Conservation (phyloP, 2,329 filamentous ascomycete genomes). For the Apiospora koreana region DNA sequence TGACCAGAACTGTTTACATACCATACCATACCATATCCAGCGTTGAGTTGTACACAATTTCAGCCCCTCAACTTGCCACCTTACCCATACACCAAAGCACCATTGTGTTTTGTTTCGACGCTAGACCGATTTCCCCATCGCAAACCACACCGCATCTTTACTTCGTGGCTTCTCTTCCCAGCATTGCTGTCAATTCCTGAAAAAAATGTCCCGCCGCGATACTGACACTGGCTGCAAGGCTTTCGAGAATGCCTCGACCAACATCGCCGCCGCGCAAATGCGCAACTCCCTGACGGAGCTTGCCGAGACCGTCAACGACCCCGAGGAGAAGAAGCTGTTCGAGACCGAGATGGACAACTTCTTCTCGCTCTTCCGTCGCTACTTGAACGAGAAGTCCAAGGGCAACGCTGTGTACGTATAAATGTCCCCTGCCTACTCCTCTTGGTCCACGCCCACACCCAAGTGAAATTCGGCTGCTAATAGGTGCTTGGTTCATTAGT, state of each 20-base stretch:
- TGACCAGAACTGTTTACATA: background rate
- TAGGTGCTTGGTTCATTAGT: conserved; percentile 42
- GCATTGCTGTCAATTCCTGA: background rate
- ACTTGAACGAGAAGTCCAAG: conserved; percentile 98
- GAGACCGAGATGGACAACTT: conserved; percentile 99
- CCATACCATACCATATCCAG: background rate
- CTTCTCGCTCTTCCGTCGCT: conserved; percentile 97
- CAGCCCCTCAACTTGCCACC: background rate
- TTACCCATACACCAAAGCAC: background rate
- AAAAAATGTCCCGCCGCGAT: conserved; percentile 11
- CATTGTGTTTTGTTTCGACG: background rate
- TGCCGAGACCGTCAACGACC: conserved; percentile 84
- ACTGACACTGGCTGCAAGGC: conserved; percentile 58
- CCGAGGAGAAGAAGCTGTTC: conserved; percentile 85
- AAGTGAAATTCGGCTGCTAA: conserved; percentile 23
- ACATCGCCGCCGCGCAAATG: conserved; percentile 98
- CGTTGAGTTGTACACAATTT: background rate
- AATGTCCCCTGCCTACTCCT: background rate
- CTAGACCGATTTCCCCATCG: background rate
- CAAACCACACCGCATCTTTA: background rate
- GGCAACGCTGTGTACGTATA: conserved; percentile 76
- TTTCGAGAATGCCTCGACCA: conserved; percentile 99
- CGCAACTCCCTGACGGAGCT: conserved; percentile 94
- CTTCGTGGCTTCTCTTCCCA: conserved; percentile 3
- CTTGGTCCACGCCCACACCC: too few species aligned